Evolutionary conservation across 2,329 filamentous ascomycete species (phyloP), one percentile per base, ranked within the genome.

Genomic region (Monosporascus sp.): DNA sequence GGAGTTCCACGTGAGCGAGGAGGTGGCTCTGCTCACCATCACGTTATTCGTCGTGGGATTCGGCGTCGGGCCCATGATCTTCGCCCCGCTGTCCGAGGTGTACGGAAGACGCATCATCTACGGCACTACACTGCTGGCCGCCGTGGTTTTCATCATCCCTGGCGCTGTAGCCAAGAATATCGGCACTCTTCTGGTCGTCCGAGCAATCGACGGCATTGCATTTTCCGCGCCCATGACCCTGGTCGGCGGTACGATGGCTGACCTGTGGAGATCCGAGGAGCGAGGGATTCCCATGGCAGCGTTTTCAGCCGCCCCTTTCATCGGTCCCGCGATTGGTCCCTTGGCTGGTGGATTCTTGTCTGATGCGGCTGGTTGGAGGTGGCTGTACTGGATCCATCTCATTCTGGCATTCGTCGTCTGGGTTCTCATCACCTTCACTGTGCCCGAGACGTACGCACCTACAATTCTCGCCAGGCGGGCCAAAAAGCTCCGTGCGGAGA

Each of bases 221-320:
- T 93, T 93, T 66, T 91, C 86, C 11, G 89, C 89, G 0, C 89
- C 90, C 2, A 93, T 95, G 86, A 93, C 89, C 0, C 77, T 94
- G 1, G 89, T 92, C 8, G 90, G 89, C 44, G 90, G 90, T 8
- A 93, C 88, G 0, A 72, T 95, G 6, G 87, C 89, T 11, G 90
- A 95, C 72, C 70, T 94, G n/a, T 95, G 89, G 89, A 83, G 74
- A 54, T 89, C 85, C 49, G 89, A 94, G 66, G 89, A 95, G 70
- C 81, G 90, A 50, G 90, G 89, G 63, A 86, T 94, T 2, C 88
- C 90, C 18, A 94, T 95, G 89, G 89, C 89, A 3, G 87, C 88
- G 17, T 95, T 94, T 68, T 87, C 82, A 14, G 89, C 89, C 2
- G 89, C 89, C 1, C 90, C 90, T 0, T 94, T 94, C 65, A 79